phyloP scores from a whole-genome alignment of 208 protist genomes.

The Chromosphaera perkinsii region DNA sequence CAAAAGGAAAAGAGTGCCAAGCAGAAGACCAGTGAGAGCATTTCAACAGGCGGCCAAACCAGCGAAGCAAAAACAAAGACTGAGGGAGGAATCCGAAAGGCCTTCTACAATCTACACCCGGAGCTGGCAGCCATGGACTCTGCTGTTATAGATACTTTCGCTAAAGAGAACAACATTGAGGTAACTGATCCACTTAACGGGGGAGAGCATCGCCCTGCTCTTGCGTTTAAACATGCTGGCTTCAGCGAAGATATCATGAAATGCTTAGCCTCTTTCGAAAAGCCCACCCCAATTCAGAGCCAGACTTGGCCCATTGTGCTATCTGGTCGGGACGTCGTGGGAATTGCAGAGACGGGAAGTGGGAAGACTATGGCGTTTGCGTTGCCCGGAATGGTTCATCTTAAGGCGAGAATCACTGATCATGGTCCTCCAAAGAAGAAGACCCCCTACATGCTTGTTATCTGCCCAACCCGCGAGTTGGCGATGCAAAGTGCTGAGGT shows the following conservation, averaged over 20 bases:
- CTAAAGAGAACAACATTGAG: background rate
- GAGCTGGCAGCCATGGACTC: background rate
- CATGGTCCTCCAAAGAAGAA: conserved; percentile 32
- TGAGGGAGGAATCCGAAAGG: background rate
- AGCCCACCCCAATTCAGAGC: conserved; percentile 28
- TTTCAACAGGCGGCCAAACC: background rate
- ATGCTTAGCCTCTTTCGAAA: background rate
- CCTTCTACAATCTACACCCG: background rate
- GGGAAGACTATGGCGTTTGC: conserved; percentile 97
- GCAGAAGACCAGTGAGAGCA: background rate
- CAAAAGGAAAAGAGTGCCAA: background rate
- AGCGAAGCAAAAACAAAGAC: conserved; percentile 12
- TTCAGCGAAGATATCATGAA: background rate
- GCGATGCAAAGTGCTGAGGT: conserved; percentile 56
- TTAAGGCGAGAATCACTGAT: conserved; percentile 1
- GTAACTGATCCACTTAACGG: background rate
- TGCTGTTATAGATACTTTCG: background rate
- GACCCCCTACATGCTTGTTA: conserved; percentile 61
- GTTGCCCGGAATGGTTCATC: conserved; percentile 63
- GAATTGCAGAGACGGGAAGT: conserved; percentile 85
- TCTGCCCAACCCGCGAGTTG: conserved; percentile 75
- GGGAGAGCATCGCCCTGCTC: background rate
- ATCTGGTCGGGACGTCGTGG: conserved; percentile 78
- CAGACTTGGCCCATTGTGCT: conserved; percentile 29
- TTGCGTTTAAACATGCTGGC: background rate